A percentile compares a stretch with the other conserved stretches of the same genome.
Evolutionary conservation across 2,329 filamentous ascomycete genomes (phyloP).

Genomic region (Gaeumannomyces tritici): DNA sequence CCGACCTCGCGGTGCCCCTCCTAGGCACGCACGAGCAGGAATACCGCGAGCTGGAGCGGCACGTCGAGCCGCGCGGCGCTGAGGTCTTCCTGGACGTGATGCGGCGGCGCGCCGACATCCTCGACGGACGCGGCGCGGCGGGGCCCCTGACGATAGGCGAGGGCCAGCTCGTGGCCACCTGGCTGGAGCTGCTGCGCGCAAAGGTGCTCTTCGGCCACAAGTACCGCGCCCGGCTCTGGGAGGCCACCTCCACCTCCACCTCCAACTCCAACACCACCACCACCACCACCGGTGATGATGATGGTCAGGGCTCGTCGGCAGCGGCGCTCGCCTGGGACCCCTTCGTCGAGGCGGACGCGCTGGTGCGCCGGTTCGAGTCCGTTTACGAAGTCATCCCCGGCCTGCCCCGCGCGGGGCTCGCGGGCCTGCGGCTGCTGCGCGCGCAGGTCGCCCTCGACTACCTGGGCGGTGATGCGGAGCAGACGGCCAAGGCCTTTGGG

Average conservation of each 20-base stretch:
- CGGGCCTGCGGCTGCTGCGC: constrained; percentile 8
- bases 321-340: not conserved
- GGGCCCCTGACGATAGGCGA: not conserved
- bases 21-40: not conserved
- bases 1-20: too few species aligned
- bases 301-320: too few species aligned
- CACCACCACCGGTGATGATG: too few species aligned
- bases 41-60: not conserved
- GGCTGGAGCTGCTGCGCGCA: not conserved
- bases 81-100: not conserved
- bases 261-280: too few species aligned
- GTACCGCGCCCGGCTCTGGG: not conserved
- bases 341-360: not conserved
- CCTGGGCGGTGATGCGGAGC: not conserved
- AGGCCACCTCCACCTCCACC: too few species aligned
- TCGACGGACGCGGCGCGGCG: not conserved
- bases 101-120: not conserved
- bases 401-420: not conserved
- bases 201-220: not conserved
- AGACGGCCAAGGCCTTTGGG: not conserved
- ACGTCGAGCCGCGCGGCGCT: not conserved
- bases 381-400: not conserved
- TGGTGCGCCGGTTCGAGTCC: not conserved
- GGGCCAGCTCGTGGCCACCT: not conserved
- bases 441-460: constrained; percentile 4